Base-by-base conservation (phyloP, 1,284 basidiomycete species). In the Exobasidium rhododendri region DNA sequence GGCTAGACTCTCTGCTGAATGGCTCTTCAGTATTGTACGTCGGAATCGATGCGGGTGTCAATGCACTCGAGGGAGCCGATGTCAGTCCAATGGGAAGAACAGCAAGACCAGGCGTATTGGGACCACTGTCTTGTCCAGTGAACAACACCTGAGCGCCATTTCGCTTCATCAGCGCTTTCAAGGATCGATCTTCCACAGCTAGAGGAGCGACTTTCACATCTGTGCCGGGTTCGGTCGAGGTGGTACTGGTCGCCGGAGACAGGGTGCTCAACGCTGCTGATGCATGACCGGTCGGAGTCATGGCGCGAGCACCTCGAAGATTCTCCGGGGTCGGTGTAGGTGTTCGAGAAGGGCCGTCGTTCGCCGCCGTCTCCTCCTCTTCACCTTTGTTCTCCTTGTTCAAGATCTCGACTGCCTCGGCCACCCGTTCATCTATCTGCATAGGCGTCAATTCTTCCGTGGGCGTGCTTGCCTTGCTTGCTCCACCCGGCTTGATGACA, bases 381-480 rank as follows among this genome's bases (percentile, higher is more conserved):
- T 28, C 59, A 4, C 45, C 11, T 4, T 35, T 26, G 3, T 55
- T 53, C 10, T 51, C 58, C 28, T 56, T 63, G 35, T 24, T 26
- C 11, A 20, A 32, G 20, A 4, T 46, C 59, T 29, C 56, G 51
- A 57, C 44, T 43, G 49, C 40, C 22, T 20, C 47, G 53, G 29
- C 62, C 49, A 32, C 58, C 58, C 13, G 28, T 2, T 32, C 55
- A 14, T 45, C 55, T 4, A 32, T 47, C 17, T 40, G 35, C 35
- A 10, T 40, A 17, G 35, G 10, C 35, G 35, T 10, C 17, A 40
- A 40, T 17, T 40, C 35, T 40, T 40, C 35, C 20, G 26, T 44
- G 2, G 72, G 72, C 14, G 70, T 71, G 64, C 66, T 71, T 13
- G 65, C 69, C 40, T 70, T 70, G 59, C 72, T 73, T 26, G 72